phyloP scores from a whole-genome alignment of 2,329 filamentous ascomycete species.

The Cercospora zeina region DNA sequence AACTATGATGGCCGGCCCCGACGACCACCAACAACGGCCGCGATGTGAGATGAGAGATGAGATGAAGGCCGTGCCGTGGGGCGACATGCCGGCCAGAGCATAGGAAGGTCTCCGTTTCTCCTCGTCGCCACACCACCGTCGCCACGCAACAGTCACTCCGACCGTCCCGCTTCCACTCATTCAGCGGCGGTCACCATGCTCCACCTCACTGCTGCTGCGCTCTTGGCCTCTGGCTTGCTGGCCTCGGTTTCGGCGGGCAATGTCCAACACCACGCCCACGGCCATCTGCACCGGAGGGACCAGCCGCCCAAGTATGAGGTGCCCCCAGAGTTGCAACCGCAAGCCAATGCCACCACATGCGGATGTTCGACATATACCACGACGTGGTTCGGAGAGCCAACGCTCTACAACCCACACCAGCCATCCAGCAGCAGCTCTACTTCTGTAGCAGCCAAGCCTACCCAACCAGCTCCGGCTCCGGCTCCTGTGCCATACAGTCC shows the following conservation, averaged over 20 bases:
- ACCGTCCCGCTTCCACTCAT: conserved; percentile 32
- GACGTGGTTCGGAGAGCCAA: conserved; percentile 67
- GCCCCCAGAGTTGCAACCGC: conserved; percentile 12
- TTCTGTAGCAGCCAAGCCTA: conserved; percentile 5
- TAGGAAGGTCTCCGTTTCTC: conserved; percentile 21
- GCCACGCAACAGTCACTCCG: conserved; percentile 25
- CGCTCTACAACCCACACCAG: conserved; percentile 34
- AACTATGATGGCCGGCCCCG: conserved; percentile 20
- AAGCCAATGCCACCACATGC: conserved; percentile 46
- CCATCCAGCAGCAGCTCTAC: conserved; percentile 18
- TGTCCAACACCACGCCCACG: conserved; percentile 23
- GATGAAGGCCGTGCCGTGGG: conserved; percentile 9
- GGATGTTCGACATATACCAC: conserved; percentile 74
- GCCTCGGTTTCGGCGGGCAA: conserved; percentile 27
- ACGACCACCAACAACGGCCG: conserved; percentile 16
- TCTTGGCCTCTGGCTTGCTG: conserved; percentile 25
- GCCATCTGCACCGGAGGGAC: conserved; percentile 24
- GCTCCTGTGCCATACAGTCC: conserved; percentile 15
- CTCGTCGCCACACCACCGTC: conserved; percentile 1
- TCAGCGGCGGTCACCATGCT: conserved; percentile 33
- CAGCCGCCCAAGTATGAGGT: conserved; percentile 4
- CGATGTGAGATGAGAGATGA: neutral
- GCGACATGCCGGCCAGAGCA: conserved; percentile 20
- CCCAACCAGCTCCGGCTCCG: conserved; percentile 2
- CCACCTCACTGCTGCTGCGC: conserved; percentile 23